These are phyloP conservation scores for Talaromyces atroroseus DNA, from an alignment of 2,329 filamentous ascomycete genomes.

Conservation along the genomic window DNA sequence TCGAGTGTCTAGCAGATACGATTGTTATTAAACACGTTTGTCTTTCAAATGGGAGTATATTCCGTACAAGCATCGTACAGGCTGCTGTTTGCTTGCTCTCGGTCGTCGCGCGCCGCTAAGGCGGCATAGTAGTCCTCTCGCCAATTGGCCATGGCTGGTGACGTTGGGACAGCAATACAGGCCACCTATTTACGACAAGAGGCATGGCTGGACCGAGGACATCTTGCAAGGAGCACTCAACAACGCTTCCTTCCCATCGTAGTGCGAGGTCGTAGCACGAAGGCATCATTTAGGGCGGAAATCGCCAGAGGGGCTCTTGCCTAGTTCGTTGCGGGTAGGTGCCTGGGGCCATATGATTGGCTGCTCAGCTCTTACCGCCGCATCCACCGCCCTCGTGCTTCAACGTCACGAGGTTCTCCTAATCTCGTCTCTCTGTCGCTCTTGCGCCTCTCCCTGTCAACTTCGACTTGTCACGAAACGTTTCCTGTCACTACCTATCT, in stretches of 20 bases:
- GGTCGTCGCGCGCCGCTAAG: conserved; percentile 65
- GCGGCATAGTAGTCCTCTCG: conserved; percentile 73
- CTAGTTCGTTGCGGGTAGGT: conserved; percentile 1
- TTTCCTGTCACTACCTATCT: not conserved
- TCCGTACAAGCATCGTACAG: conserved; percentile 71
- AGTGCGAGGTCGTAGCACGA: not conserved
- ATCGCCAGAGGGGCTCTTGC: not conserved
- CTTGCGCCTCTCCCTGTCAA: not conserved
- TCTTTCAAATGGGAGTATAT: not conserved
- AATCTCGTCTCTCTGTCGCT: not conserved
- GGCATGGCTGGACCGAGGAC: not conserved
- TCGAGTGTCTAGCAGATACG: conserved; percentile 49
- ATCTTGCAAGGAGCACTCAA: not conserved
- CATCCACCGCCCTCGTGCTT: conserved; percentile 25
- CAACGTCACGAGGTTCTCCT: conserved; percentile 14
- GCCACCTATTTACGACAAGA: not conserved
- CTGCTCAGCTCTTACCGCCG: conserved; percentile 19
- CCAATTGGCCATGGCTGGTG: conserved; percentile 60
- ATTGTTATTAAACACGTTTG: conserved; percentile 11
- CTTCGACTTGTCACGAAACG: not conserved
- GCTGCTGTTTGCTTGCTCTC: conserved; percentile 59
- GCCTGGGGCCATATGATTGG: conserved; percentile 1
- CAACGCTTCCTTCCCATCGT: not conserved
- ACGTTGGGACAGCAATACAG: not conserved
- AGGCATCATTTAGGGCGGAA: not conserved